phyloP scores from a whole-genome alignment of 164 flowering plant species.

The Vitis riparia region DNA sequence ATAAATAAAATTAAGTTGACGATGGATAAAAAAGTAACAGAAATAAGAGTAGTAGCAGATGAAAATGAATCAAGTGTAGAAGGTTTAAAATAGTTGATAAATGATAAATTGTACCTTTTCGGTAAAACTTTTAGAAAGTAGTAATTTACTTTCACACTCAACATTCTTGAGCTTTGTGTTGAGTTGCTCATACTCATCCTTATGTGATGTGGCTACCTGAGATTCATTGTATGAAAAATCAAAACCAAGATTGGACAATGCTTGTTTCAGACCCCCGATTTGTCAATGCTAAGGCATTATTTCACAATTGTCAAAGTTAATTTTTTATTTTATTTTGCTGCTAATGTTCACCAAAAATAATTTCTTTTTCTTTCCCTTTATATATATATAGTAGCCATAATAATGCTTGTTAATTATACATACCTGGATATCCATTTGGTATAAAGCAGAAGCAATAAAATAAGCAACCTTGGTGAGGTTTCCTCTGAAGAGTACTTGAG shows the following conservation, averaged over 20 bases:
- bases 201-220: conserved; percentile 5
- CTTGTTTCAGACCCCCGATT: no score
- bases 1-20: background rate
- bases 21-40: no score
- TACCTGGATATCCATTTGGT: conserved; percentile 57
- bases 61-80: no score
- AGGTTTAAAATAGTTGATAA: background rate
- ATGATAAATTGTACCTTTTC: conserved; percentile 22
- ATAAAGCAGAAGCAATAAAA: conserved; percentile 39
- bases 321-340: no score
- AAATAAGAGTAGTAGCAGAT: no score
- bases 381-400: no score
- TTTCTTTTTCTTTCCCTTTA: no score
- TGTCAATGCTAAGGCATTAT: no score
- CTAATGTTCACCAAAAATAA: background rate
- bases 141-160: conserved; percentile 18
- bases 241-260: no score
- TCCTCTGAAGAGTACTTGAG: conserved; percentile 52
- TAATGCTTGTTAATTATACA: background rate
- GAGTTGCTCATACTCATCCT: conserved; percentile 31
- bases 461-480: conserved; percentile 44
- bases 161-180: conserved; percentile 1
- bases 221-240: background rate
- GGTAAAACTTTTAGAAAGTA: conserved; percentile 15
- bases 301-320: no score